Evolutionary conservation across 2,329 filamentous ascomycete genomes (phyloP).

Genomic region (Xylariaceae sp.): DNA sequence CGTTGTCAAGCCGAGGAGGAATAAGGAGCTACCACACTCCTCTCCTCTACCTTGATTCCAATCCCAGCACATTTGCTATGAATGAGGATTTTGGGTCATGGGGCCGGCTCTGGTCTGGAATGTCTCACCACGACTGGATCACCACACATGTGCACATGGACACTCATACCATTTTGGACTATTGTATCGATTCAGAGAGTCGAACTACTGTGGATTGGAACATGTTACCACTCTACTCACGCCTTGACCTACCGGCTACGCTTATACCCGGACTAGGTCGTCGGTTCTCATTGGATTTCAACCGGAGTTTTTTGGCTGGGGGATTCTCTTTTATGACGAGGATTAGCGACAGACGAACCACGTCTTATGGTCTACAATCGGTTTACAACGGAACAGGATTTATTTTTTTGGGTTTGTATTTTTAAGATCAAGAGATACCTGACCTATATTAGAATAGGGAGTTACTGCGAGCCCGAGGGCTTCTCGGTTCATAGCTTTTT

Average conservation of each 20-base stretch:
- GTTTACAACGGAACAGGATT: conserved; percentile 5
- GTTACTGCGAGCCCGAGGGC: background rate
- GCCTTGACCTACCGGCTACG: background rate
- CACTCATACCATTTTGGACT: conserved; percentile 5
- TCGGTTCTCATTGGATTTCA: conserved; percentile 15
- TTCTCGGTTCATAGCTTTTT: background rate
- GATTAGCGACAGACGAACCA: conserved; percentile 11
- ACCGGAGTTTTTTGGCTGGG: conserved; percentile 14
- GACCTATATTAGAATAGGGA: background rate
- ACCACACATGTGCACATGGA: conserved; percentile 9
- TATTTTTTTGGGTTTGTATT: conserved; percentile 1
- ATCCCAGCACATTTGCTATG: conserved; percentile 3
- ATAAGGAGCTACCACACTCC: conserved; percentile 31
- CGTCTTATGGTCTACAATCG: background rate
- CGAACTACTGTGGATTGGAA: background rate
- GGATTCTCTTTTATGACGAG: conserved; percentile 6
- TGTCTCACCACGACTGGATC: conserved; percentile 4
- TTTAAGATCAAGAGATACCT: background rate
- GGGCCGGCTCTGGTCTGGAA: conserved; percentile 7
- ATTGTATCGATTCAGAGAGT: background rate
- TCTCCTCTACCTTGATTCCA: conserved; percentile 30
- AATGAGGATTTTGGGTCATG: conserved; percentile 12
- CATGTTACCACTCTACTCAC: background rate
- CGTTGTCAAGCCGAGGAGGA: conserved; percentile 33
- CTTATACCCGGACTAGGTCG: background rate